Conservation (phyloP, 257 asterid genomes). For the Nicotiana knightiana region DNA sequence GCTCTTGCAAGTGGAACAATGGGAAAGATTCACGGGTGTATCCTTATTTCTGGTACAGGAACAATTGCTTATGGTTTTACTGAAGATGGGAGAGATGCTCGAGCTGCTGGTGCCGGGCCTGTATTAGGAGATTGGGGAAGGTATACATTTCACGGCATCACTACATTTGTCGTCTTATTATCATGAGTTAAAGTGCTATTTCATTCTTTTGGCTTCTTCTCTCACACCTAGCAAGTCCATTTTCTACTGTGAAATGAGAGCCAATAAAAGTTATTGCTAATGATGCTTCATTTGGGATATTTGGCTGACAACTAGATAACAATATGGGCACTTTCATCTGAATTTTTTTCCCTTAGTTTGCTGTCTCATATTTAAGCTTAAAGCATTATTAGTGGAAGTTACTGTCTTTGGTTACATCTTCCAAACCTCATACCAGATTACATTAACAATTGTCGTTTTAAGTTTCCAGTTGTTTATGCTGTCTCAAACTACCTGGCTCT, state of each 20-base stretch:
- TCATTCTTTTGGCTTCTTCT: neutral
- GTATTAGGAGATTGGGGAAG: conserved; percentile 94
- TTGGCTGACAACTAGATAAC: neutral
- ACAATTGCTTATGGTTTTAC: conserved; percentile 82
- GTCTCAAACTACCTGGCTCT: neutral
- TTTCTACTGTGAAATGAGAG: neutral
- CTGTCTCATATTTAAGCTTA: neutral
- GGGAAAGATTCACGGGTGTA: conserved; percentile 88
- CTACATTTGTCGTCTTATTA: neutral
- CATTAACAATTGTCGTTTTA: neutral
- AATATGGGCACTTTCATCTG: neutral
- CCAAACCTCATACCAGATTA: neutral
- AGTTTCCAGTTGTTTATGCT: neutral
- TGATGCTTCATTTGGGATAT: neutral
- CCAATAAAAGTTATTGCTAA: neutral
- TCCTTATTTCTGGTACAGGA: conserved; percentile 86
- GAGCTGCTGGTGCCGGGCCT: conserved; percentile 93
- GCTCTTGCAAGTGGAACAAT: conserved; percentile 88
- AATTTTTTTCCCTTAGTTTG: neutral
- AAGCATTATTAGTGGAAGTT: neutral
- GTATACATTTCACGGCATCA: conserved; percentile 20
- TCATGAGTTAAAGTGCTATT: neutral
- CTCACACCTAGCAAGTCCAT: neutral
- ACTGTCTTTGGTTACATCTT: neutral
- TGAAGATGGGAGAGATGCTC: conserved; percentile 84